Evolutionary conservation across 169 alveolate genomes (phyloP).

Genomic region (Theileria equi): DNA sequence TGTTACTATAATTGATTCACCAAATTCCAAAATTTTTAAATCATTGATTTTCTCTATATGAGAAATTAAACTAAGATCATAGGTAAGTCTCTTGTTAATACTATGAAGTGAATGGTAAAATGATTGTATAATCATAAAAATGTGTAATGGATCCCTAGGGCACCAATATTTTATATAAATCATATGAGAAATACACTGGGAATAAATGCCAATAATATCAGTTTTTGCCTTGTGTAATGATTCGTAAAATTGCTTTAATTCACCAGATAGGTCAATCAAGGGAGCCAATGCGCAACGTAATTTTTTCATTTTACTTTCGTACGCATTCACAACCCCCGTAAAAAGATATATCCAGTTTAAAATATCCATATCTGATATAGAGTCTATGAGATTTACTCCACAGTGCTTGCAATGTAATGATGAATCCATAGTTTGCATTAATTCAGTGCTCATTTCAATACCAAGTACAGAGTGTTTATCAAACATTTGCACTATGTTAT

Average conservation of each 20-base stretch:
- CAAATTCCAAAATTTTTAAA: conserved; percentile 12
- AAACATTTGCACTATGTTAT: background rate
- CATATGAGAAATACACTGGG: conserved; percentile 32
- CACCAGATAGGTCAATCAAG: background rate
- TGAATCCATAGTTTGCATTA: background rate
- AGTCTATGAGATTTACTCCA: background rate
- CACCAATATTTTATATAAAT: conserved; percentile 24
- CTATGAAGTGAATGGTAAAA: conserved; percentile 22
- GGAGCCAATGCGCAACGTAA: background rate
- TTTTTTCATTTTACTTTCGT: conserved; percentile 14
- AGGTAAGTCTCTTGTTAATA: background rate
- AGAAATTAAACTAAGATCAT: conserved; percentile 2
- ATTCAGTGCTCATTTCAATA: conserved; percentile 7
- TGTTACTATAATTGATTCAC: background rate
- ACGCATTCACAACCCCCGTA: background rate
- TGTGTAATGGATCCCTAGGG: conserved; percentile 33
- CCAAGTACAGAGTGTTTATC: conserved; percentile 6
- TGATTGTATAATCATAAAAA: conserved; percentile 13
- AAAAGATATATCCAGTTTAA: conserved; percentile 49
- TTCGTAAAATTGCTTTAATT: background rate
- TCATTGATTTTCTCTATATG: conserved; percentile 2
- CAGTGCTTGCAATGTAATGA: conserved; percentile 15
- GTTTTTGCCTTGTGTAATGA: background rate
- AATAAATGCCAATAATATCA: conserved; percentile 2
- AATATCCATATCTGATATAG: conserved; percentile 40